Percentiles rank a stretch among this genome's conserved stretches.
Conservation (phyloP, 2,329 filamentous ascomycete species). For the Ophiocordyceps camponoti-leonardi region DNA sequence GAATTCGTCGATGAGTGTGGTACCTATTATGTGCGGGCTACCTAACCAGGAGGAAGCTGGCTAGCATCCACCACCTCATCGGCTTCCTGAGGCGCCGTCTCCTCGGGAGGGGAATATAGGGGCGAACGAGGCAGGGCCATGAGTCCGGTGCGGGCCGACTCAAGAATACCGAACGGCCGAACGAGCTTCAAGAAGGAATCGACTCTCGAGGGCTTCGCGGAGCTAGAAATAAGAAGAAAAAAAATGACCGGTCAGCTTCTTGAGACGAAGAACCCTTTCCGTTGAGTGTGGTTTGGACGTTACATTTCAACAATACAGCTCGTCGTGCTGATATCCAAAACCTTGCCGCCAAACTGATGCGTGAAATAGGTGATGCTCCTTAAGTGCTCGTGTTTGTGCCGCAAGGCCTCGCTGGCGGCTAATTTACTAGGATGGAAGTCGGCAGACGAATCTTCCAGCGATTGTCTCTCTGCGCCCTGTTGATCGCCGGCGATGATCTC, state of each 20-base stretch:
- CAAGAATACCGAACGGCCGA: constrained; percentile 84
- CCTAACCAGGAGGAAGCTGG: constrained; percentile 79
- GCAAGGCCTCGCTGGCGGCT: constrained; percentile 70
- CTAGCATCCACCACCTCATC: constrained; percentile 91
- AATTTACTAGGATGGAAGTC: constrained; percentile 88
- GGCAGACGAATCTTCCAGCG: constrained; percentile 29
- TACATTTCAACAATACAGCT: constrained; percentile 97
- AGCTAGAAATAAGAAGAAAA: constrained; percentile 27
- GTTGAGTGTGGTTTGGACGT: constrained; percentile 6
- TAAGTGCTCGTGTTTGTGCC: constrained; percentile 95
- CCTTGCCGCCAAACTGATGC: constrained; percentile 95
- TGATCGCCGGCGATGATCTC: constrained; percentile 50
- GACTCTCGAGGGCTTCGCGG: constrained; percentile 83
- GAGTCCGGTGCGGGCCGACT: constrained; percentile 86
- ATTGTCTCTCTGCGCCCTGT: constrained; percentile 17
- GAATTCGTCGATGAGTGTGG: no score
- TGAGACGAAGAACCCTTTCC: no score
- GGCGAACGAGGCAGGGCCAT: constrained; percentile 95
- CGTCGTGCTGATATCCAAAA: constrained; percentile 92
- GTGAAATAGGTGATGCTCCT: constrained; percentile 92
- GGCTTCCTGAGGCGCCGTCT: constrained; percentile 61
- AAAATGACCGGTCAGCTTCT: no score
- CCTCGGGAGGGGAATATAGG: constrained; percentile 56
- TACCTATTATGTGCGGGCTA: neutral
- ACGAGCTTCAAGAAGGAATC: constrained; percentile 97